These are phyloP conservation scores for Gonium pectorale DNA, from an alignment of 139 green algal genomes.

Conservation along the genomic window DNA sequence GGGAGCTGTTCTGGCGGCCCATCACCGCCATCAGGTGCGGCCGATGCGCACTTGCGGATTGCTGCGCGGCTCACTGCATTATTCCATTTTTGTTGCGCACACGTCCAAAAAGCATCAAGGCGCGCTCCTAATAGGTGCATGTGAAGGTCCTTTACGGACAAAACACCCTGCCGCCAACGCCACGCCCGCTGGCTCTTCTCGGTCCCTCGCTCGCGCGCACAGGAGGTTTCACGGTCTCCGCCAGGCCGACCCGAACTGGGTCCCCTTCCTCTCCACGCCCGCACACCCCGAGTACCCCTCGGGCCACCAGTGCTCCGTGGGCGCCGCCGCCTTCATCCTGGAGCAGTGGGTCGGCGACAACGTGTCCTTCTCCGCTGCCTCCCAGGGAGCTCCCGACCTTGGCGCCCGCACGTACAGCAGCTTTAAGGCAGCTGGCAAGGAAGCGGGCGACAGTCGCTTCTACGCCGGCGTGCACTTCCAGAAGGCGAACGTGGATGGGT, in stretches of 20 bases:
- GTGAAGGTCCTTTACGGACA: no score
- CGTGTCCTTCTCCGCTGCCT: conserved; percentile 32
- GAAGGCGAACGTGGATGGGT: conserved; percentile 3
- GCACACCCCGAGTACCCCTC: conserved; percentile 56
- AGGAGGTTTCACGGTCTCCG: conserved; percentile 12
- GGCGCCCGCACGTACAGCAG: conserved; percentile 37
- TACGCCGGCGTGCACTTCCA: conserved; percentile 18
- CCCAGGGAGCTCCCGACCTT: background rate
- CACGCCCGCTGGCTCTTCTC: no score
- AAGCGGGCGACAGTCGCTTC: conserved; percentile 19
- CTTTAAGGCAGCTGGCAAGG: conserved; percentile 4
- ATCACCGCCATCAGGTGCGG: conserved; percentile 49
- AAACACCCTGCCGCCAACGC: no score
- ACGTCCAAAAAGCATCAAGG: no score
- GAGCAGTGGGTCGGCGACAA: background rate
- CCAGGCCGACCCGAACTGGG: conserved; percentile 37
- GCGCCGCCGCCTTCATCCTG: conserved; percentile 9
- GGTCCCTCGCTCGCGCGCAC: background rate
- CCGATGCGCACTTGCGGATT: no score
- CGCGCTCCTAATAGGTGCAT: no score
- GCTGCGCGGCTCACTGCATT: background rate
- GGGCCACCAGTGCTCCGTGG: conserved; percentile 41
- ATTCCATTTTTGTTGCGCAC: no score
- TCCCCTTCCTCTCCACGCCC: conserved; percentile 47
- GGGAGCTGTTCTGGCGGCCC: conserved; percentile 50